phyloP scores from a whole-genome alignment of 768 basidiomycete genomes.

The Butyriboletus loyo region DNA sequence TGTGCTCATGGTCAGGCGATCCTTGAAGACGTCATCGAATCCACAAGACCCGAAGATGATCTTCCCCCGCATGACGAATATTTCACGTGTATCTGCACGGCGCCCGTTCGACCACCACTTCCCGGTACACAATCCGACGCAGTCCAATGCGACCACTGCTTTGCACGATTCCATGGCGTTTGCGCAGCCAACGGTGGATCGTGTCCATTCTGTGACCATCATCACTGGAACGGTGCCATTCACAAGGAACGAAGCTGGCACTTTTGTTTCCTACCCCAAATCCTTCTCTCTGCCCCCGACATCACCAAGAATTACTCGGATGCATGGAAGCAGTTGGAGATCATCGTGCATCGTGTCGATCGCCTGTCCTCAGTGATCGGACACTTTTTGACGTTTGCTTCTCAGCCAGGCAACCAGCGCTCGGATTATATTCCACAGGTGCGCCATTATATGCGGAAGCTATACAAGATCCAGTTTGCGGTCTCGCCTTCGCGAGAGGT shows the following conservation, averaged over 20 bases:
- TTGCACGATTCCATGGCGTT: constrained; percentile 79
- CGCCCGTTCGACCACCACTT: constrained; percentile 76
- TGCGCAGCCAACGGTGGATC: constrained; percentile 89
- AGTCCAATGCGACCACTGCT: constrained; percentile 88
- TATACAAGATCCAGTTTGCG: constrained; percentile 87
- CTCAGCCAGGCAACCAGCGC: constrained; percentile 67
- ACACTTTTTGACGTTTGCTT: constrained; percentile 73
- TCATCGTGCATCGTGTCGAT: constrained; percentile 77
- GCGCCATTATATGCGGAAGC: constrained; percentile 86
- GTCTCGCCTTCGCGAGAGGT: constrained; percentile 78
- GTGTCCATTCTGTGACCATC: constrained; percentile 88
- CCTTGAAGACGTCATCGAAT: constrained; percentile 71
- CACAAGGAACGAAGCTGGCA: constrained; percentile 82
- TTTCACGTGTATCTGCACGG: constrained; percentile 80
- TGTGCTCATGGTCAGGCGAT: constrained; percentile 61
- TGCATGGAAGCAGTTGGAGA: constrained; percentile 76
- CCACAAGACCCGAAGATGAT: constrained; percentile 76
- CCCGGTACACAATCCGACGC: constrained; percentile 74
- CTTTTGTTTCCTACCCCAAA: constrained; percentile 72
- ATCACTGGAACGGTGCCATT: constrained; percentile 87
- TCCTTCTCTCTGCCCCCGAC: constrained; percentile 71
- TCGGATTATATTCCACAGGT: constrained; percentile 77
- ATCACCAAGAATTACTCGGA: constrained; percentile 76
- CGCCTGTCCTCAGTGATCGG: constrained; percentile 72
- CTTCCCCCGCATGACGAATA: constrained; percentile 76